Base-by-base conservation (phyloP, 2,329 filamentous ascomycete genomes). In the Penicillium sp. region DNA sequence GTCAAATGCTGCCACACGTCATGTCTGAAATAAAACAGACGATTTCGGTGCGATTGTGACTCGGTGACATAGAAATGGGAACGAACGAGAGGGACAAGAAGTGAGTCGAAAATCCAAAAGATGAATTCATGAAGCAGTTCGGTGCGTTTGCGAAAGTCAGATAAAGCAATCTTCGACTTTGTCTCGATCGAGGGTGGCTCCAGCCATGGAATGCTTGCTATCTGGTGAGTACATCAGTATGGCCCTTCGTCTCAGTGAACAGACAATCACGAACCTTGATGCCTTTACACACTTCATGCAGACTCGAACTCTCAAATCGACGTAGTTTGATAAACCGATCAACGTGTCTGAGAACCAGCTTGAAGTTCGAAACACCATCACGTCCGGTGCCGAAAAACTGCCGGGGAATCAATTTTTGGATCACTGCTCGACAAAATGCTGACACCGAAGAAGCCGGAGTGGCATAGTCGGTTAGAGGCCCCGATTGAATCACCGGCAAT, bases 51-150 rank as follows among this genome's bases (percentile, higher is more conserved):
- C 1, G 77, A 76, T 55, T 83, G 90, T 0, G 90, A 93, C 67
- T 99, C 93, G 0, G 93, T 99, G 31, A 96, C 88, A 64, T 97
- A 92, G 63, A 99, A 99, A 62, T 93, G 91, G 54, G 82, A 84
- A 29, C 88, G 83, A 40, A 97, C 80, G 7, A 99, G 77, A 9
- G 93, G 92, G 60, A 97, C 87, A 48, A 99, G 65, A 18, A 96
- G 77, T 0, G 91, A 96, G 69, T 99, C 93, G 62, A 99, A 93
- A 3, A 95, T 58, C 66, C 91, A 99, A 72, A 96, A 97, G 6
- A 97, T 62, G 50, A 97, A 84, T 66, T 99, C 93, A 45, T 83
- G 72, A 41, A 96, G 81, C 0, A 97, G 77, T 63, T 96, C 88
- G 22, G 74, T 75, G 10, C 91, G 84, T 68, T 96, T 97, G 6